Percentiles rank a stretch among this genome's conserved stretches.
phyloP scores from a whole-genome alignment of 2,329 filamentous ascomycete species.

The Fusarium pseudograminearum region DNA sequence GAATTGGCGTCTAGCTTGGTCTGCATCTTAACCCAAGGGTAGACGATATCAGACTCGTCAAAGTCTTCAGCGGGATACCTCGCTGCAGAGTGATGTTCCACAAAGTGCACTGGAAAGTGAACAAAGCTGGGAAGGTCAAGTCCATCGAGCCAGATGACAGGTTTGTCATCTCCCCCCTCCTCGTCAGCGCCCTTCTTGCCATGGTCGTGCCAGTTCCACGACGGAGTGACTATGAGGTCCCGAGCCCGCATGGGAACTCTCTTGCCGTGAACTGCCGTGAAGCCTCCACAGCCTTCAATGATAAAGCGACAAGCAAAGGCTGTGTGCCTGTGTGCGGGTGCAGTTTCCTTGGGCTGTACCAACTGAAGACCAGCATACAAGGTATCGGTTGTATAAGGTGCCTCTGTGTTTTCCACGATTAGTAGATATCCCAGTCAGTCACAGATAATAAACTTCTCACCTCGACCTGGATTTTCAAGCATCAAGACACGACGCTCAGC shows the following conservation, averaged over 20 bases:
- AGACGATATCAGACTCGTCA: constrained; percentile 60
- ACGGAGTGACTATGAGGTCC: constrained; percentile 69
- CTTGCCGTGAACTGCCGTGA: constrained; percentile 67
- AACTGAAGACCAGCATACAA: constrained; percentile 68
- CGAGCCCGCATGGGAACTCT: constrained; percentile 63
- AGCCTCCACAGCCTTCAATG: constrained; percentile 65
- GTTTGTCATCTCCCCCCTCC: constrained; percentile 43
- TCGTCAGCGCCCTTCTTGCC: constrained; percentile 64
- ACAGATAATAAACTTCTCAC: constrained; percentile 47
- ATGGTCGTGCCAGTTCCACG: constrained; percentile 71
- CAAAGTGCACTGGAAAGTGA: constrained; percentile 65
- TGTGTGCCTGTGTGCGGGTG: constrained; percentile 66
- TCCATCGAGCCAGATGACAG: constrained; percentile 69
- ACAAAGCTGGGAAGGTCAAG: constrained; percentile 65
- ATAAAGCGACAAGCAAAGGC: constrained; percentile 69
- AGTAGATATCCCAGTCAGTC: not conserved
- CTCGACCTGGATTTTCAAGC: constrained; percentile 55
- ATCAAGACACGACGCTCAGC: constrained; percentile 58
- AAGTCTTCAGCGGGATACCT: constrained; percentile 61
- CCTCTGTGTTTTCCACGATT: no score
- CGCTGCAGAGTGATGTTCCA: constrained; percentile 59
- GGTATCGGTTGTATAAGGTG: constrained; percentile 64
- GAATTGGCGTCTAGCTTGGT: constrained; percentile 51
- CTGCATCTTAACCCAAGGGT: constrained; percentile 62
- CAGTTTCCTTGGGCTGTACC: constrained; percentile 67